Percentiles rank a stretch among this genome's conserved stretches.
phyloP scores from a whole-genome alignment of 129 eudicot genomes.

The Lonicera japonica region DNA sequence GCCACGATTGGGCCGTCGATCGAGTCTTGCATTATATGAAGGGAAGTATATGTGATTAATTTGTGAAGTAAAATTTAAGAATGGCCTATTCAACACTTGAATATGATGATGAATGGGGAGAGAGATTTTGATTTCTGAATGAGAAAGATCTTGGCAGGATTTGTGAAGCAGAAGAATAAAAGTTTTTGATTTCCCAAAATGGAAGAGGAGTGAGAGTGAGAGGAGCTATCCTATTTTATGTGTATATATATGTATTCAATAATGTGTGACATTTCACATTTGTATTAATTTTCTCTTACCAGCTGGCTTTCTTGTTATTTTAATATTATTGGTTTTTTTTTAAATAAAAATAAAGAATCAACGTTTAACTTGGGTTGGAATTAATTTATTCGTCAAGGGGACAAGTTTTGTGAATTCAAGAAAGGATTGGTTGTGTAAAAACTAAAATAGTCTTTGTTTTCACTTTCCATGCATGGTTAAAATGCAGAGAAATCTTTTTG shows the following conservation, averaged over 20 bases:
- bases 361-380: not conserved
- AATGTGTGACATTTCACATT: not conserved
- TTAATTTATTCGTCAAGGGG: not conserved
- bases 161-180: conserved; percentile 27
- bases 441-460: conserved; percentile 20
- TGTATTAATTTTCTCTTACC: conserved; percentile 7
- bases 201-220: conserved; percentile 56
- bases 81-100: not conserved
- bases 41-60: no score
- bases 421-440: conserved; percentile 21
- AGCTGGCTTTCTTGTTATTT: conserved; percentile 10
- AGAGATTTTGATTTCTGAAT: conserved; percentile 20
- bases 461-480: conserved; percentile 21
- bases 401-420: conserved; percentile 37
- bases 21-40: conserved; percentile 46
- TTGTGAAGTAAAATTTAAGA: no score
- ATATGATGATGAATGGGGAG: conserved; percentile 9
- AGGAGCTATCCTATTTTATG: conserved; percentile 19
- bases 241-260: conserved; percentile 1
- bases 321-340: not conserved
- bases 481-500: conserved; percentile 23
- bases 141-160: conserved; percentile 54
- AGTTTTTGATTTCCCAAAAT: conserved; percentile 27
- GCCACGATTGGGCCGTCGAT: conserved; percentile 45
- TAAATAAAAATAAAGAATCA: not conserved